Evolutionary conservation across 768 basidiomycete species (phyloP), one percentile per base, ranked within the genome.

Genomic region (Bullera alba): DNA sequence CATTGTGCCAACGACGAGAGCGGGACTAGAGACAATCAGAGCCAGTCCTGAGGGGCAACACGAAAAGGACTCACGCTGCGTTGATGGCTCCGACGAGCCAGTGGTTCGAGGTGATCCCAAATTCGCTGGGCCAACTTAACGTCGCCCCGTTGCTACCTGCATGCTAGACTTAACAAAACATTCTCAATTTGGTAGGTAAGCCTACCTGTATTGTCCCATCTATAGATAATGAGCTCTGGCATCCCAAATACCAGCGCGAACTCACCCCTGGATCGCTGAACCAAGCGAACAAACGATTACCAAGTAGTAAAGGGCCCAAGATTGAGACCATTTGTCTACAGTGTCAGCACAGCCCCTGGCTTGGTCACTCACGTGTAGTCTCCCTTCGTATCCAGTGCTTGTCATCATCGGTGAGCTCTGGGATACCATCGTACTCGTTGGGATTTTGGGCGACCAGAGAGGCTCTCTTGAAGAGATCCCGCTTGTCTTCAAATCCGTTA

Each of bases 31-130:
- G 12, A 14, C 12, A 21, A 12, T 39, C 8, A 8, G 6, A 26
- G 7, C 42, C 10, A 6, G 17, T 10, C 17, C 8, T 15, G 17
- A 28, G 26, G 29, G 16, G 46, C 16, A 34, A 16, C 22, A 37
- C 25, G 17, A n/a, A 23, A 14, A 17, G 12, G 42, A 36, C 22
- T 50, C 5, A 37, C 22, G 58, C 65, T 12, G 54, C 43, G 29
- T 65, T 61, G 48, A 65, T 53, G 28, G 61, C 36, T 3, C 70
- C 70, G 26, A 69, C 67, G 12, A 70, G 44, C 67, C 67, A 72
- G 17, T 54, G 45, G 42, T 69, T 51, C 23, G 51, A 36, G 4
- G 41, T 60, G 46, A 73, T 70, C 21, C 70, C 70, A 47, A 73
- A 70, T 41, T 69, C 69, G 6, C 15, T 23, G 17, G 72, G 72